Percentiles rank a stretch among this genome's conserved stretches.
These are phyloP conservation scores for Colletotrichum tropicicola DNA, from an alignment of 2,329 filamentous ascomycete genomes.

Conservation along the genomic window DNA sequence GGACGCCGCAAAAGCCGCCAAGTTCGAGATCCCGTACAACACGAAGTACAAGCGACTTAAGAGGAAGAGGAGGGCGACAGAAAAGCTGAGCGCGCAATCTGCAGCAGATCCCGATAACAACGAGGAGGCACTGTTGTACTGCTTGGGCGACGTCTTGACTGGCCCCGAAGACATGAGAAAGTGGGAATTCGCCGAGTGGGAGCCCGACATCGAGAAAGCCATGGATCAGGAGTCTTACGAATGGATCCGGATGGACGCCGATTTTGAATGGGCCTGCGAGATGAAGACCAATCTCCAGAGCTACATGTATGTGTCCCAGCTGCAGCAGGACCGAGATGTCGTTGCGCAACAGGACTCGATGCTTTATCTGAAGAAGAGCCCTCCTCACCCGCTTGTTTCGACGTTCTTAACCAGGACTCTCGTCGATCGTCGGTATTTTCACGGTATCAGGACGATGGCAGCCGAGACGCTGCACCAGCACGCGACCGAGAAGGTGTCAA, in stretches of 20 bases:
- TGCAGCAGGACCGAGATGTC: constrained; percentile 96
- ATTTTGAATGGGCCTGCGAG: constrained; percentile 96
- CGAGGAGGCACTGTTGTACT: constrained; percentile 88
- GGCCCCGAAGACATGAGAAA: constrained; percentile 81
- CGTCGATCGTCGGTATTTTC: constrained; percentile 91
- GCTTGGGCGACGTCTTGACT: constrained; percentile 89
- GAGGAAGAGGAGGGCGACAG: constrained; percentile 64
- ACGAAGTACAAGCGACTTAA: constrained; percentile 99
- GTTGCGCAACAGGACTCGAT: constrained; percentile 85
- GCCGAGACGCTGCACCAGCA: constrained; percentile 81
- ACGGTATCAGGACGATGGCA: constrained; percentile 89
- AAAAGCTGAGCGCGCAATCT: constrained; percentile 66
- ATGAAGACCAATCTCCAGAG: constrained; percentile 84
- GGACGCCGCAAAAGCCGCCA: constrained; percentile 75
- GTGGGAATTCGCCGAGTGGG: constrained; percentile 91
- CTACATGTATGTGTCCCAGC: constrained; percentile 98
- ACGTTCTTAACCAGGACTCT: constrained; percentile 90
- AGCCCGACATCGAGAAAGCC: constrained; percentile 83
- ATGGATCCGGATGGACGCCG: constrained; percentile 97
- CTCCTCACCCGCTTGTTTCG: constrained; percentile 82
- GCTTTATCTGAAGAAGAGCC: constrained; percentile 74
- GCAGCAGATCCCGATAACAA: constrained; percentile 63
- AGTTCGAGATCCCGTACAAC: constrained; percentile 96
- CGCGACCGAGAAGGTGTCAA: constrained; percentile 73
- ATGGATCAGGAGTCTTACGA: constrained; percentile 98